These are phyloP conservation scores for Phytophthora pluvialis DNA, from an alignment of 352 stramenopile genomes.

Conservation along the genomic window DNA sequence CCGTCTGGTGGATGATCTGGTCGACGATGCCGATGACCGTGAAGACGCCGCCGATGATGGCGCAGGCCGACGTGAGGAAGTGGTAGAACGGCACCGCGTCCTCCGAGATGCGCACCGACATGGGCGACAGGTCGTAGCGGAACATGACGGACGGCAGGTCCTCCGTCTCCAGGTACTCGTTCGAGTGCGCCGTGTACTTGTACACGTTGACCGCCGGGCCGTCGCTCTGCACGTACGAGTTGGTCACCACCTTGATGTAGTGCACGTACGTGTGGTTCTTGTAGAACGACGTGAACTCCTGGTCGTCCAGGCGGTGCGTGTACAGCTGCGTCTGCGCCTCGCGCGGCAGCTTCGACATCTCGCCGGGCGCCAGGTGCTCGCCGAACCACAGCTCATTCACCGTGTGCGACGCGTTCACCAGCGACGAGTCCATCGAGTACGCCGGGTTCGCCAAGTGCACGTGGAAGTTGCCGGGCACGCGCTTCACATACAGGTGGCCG, in stretches of 20 bases:
- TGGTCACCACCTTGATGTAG: conserved; percentile 99
- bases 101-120: conserved; percentile 96
- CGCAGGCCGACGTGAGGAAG: conserved; percentile 95
- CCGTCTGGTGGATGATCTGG: conserved; percentile 88
- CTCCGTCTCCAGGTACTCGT: conserved; percentile 88
- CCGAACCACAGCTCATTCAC: conserved; percentile 98
- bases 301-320: conserved; percentile 93
- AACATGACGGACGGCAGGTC: conserved; percentile 92
- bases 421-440: conserved; percentile 86
- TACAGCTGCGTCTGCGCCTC: conserved; percentile 91
- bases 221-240: conserved; percentile 84
- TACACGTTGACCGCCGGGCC: conserved; percentile 72
- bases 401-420: conserved; percentile 95
- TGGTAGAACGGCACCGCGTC: conserved; percentile 94
- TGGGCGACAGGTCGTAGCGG: conserved; percentile 89
- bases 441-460: conserved; percentile 97
- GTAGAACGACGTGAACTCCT: conserved; percentile 90
- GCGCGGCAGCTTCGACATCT: conserved; percentile 84
- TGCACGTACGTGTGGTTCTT: conserved; percentile 98
- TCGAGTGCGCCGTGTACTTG: conserved; percentile 92
- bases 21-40: conserved; percentile 96
- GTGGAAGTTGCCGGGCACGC: conserved; percentile 98
- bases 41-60: conserved; percentile 96
- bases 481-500: conserved; percentile 85
- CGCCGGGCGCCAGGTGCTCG: conserved; percentile 57